A percentile compares a stretch with the other conserved stretches of the same genome.
Evolutionary conservation across 139 green algal species (phyloP).

Genomic region (Ettlia oleoabundans): DNA sequence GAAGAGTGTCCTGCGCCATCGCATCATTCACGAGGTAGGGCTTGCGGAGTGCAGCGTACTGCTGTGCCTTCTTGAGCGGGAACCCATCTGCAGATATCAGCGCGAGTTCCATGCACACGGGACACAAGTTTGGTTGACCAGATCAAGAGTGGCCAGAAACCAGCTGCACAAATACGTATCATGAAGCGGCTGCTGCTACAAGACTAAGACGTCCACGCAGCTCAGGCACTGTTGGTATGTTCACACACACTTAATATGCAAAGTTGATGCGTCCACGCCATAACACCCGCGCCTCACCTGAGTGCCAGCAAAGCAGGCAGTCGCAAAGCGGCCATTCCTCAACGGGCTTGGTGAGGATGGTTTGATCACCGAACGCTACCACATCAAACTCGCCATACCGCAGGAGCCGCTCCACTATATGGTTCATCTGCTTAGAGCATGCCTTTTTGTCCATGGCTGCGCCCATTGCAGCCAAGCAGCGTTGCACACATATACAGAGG

Average conservation of each 20-base stretch:
- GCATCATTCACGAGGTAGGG: constrained; percentile 98
- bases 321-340: constrained; percentile 93
- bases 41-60: constrained; percentile 78
- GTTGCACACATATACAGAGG: too few relatives aligned
- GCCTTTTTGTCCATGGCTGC: constrained; percentile 95
- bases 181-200: too few relatives aligned
- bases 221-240: too few relatives aligned
- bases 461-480: constrained; percentile 12
- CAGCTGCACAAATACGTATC: too few relatives aligned
- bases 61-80: constrained; percentile 88
- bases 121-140: too few relatives aligned
- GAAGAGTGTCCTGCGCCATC: constrained; percentile 79
- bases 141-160: too few relatives aligned
- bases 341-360: constrained; percentile 85
- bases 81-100: constrained; percentile 89
- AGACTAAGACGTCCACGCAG: neutral
- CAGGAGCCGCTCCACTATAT: constrained; percentile 87
- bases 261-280: too few relatives aligned
- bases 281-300: constrained; percentile 9
- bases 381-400: constrained; percentile 89
- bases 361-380: constrained; percentile 89
- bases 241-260: too few relatives aligned
- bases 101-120: too few relatives aligned
- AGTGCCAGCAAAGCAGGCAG: constrained; percentile 94
- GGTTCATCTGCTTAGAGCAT: constrained; percentile 88